Base-by-base conservation (phyloP, 148 eudicot genomes). In the Agrostemma githago region DNA sequence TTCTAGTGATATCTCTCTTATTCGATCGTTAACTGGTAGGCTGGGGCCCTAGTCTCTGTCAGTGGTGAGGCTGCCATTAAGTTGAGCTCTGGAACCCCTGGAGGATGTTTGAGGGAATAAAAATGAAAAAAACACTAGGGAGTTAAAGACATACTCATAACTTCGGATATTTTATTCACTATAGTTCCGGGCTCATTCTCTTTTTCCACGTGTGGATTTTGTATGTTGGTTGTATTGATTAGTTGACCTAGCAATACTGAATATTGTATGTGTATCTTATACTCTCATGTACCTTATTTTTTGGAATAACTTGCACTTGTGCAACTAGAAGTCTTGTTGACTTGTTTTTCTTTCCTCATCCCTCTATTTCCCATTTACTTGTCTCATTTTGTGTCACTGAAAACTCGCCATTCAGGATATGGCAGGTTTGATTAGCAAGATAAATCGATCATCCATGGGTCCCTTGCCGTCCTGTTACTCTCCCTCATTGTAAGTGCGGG, bases 361-460 rank as follows among this genome's bases (percentile, higher is more conserved):
- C 72, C 39, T 26, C 19, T 15, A 34, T 64, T 53, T 54, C 8
- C 43, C 37, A 9, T 60, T 41, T 58, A 16, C 17, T 62, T 68
- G 38, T n/a, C 63, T 66, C 40, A 76, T 68, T 44, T 60, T 72
- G n/a, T 60, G 37, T 15, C 17, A 42, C 51, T 68, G 63, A 48
- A 62, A 37, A 57, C 65, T 73, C 40, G 6, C 10, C 70, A 67
- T 82, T 67, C 88, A 95, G 99, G 99, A 95, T 84, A 95, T 95
- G 99, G 96, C 99, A 21, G 99, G 99, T 77, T 81, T 95, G 76
- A 95, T 95, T 79, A 95, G 97, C 78, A 95, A 95, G 88, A 88
- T 95, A 78, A 92, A 95, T 79, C 83, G 99, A 70, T 92, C 97
- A 6, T 95, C 93, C 41, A 95, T 95, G 72, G 99, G 99, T 73